phyloP scores from a whole-genome alignment of 768 basidiomycete species.

The Neoboletus magnificus region DNA sequence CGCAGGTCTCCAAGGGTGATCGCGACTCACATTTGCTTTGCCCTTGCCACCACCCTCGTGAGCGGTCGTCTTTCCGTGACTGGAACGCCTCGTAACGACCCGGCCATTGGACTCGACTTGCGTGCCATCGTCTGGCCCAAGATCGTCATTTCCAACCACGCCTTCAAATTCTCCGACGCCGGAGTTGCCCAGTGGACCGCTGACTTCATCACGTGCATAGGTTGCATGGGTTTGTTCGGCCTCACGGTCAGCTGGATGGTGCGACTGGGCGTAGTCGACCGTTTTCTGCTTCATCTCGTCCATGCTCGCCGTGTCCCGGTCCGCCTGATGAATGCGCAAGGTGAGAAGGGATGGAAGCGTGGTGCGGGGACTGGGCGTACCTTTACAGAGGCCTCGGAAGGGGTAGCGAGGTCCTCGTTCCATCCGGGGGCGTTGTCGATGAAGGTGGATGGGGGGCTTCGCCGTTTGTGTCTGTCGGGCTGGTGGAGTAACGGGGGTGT shows the following conservation, averaged over 20 bases:
- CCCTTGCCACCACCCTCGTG: conserved; percentile 1
- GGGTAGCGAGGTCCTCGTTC: conserved; percentile 63
- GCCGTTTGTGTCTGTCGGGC: conserved; percentile 50
- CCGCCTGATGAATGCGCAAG: conserved; percentile 19
- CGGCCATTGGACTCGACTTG: conserved; percentile 26
- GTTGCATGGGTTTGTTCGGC: conserved; percentile 22
- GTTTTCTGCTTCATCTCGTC: conserved; percentile 25
- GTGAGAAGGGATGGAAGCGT: background rate
- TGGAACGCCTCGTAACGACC: conserved; percentile 17
- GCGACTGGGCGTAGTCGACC: conserved; percentile 12
- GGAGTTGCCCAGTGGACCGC: conserved; percentile 26
- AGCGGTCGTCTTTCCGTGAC: conserved; percentile 8
- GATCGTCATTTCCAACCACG: conserved; percentile 27
- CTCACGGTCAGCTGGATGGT: conserved; percentile 13
- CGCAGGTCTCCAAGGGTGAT: background rate
- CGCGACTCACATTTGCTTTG: conserved; percentile 16
- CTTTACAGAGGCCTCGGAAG: conserved; percentile 67
- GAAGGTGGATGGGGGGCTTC: conserved; percentile 47
- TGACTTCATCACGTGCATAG: conserved; percentile 27
- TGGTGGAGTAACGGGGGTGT: conserved; percentile 28
- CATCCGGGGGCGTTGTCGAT: conserved; percentile 61
- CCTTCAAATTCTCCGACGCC: conserved; percentile 33
- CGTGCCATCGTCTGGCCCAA: conserved; percentile 21
- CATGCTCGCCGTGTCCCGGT: conserved; percentile 14
- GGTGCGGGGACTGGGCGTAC: conserved; percentile 24